Base-by-base conservation (phyloP, 495 filamentous ascomycete genomes). In the Bryoglossum gracile region DNA sequence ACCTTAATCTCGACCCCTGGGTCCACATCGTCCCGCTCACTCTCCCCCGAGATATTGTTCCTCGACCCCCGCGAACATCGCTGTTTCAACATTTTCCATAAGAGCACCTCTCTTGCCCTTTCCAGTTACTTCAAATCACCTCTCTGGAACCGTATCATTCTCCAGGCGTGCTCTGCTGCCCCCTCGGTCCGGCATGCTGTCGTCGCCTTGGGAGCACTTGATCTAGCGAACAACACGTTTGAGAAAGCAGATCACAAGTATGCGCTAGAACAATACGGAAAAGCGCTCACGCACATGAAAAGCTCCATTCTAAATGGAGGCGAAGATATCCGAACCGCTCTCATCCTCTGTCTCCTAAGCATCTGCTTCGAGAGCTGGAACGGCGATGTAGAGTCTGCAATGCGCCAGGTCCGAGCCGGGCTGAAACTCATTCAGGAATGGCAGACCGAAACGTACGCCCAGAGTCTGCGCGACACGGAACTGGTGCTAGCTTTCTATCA, bases 131-230 rank as follows among this genome's bases (percentile, higher is more conserved):
- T 78, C 40, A 64, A 70, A 41, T 78, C 75, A 3, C 71, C 68
- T 5, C 78, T 83, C 49, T 84, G 78, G 80, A 70, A 65, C 13
- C 65, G 56, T 40, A 63, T 60, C 8, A 65, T 83, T 18, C 61
- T 81, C 38, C 74, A 78, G 55, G 75, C 75, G 46, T 77, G 74
- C 30, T 68, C 75, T 32, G 69, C 70, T 17, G 75, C 81, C 56
- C 66, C 80, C 3, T 66, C 73, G 8, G 76, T 83, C 36, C 69
- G 75, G 14, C 78, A 83, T 57, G 77, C 80, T 11, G 70, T 82
- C 1, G 67, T 82, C 10, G 80, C 81, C 24, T 61, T 84, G 13
- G 75, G 76, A 28, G 74, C 78, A 0, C 65, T 81, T 16, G 80
- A 83, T 47, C 75, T 80, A 52, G 74, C 72, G 3, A 14, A 32